Conservation (phyloP, 148 eudicot species). For the Camellia sinensis region DNA sequence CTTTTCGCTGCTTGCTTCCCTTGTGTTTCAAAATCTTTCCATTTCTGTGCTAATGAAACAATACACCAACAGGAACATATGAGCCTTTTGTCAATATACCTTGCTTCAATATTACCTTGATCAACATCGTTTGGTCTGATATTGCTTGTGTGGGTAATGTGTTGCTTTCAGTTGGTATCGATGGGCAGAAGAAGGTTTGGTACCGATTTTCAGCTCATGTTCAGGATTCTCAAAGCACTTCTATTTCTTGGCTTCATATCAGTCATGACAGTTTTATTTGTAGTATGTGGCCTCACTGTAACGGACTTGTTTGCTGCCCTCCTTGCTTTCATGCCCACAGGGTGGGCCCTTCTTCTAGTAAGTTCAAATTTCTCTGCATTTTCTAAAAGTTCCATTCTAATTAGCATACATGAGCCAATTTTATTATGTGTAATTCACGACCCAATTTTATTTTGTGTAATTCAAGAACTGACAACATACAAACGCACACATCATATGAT, state of each 20-base stretch:
- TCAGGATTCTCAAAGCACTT: constrained; percentile 93
- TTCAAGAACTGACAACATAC: not conserved
- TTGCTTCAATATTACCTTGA: not conserved
- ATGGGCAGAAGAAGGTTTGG: constrained; percentile 95
- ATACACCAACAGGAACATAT: not conserved
- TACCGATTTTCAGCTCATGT: constrained; percentile 98
- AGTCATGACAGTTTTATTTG: constrained; percentile 85
- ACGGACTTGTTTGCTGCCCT: constrained; percentile 74
- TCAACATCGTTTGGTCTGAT: constrained; percentile 7
- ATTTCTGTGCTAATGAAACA: not conserved
- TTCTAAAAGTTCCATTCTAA: not conserved
- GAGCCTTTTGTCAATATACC: not conserved
- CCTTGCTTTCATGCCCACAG: constrained; percentile 92
- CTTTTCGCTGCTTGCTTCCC: not conserved
- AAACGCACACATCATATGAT: not conserved
- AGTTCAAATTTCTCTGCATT: constrained; percentile 18
- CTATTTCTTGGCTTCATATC: constrained; percentile 86
- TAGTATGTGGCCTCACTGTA: constrained; percentile 63
- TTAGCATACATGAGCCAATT: not conserved
- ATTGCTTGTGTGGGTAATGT: constrained; percentile 20
- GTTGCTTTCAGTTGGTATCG: constrained; percentile 70
- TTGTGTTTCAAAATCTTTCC: not conserved
- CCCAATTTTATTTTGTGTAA: not conserved
- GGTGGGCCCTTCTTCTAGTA: constrained; percentile 94
- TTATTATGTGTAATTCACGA: not conserved